These are phyloP conservation scores for Dendrobium huoshanense DNA, from an alignment of 106 monocot species.

Conservation along the genomic window DNA sequence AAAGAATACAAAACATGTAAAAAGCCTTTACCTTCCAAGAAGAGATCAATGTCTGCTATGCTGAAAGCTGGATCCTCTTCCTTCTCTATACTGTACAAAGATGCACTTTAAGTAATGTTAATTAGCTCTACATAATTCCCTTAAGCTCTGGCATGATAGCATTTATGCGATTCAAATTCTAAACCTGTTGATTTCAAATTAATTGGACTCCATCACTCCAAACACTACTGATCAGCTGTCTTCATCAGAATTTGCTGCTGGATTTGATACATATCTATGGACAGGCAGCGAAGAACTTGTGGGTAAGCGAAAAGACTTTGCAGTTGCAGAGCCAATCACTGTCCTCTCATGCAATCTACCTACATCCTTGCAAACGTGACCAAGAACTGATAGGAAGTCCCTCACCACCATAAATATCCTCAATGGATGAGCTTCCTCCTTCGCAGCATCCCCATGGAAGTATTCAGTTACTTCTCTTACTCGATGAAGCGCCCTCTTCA, in stretches of 20 bases:
- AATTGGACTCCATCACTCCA: background rate
- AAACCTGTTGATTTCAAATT: background rate
- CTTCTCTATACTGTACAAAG: background rate
- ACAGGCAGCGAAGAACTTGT: conserved; percentile 45
- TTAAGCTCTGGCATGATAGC: no score
- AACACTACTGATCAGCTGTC: conserved; percentile 19
- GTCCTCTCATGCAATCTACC: conserved; percentile 46
- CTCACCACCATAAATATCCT: conserved; percentile 85
- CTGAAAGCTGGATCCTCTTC: background rate
- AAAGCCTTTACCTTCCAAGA: background rate
- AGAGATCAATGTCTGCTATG: background rate
- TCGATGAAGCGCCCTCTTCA: conserved; percentile 23
- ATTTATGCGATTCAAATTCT: conserved; percentile 10
- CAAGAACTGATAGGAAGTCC: conserved; percentile 63
- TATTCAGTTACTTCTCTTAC: conserved; percentile 74
- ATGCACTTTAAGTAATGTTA: background rate
- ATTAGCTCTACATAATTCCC: background rate
- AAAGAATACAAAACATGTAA: conserved; percentile 10
- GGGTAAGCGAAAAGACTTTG: conserved; percentile 55
- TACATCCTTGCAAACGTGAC: conserved; percentile 72
- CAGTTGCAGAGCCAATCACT: conserved; percentile 52
- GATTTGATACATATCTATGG: conserved; percentile 17
- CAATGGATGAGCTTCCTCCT: conserved; percentile 73
- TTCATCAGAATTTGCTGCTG: conserved; percentile 39
- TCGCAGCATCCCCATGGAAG: conserved; percentile 71